Conservation (phyloP, 1,139 yeast genomes). For the Geotrichum cucujoidarum region DNA sequence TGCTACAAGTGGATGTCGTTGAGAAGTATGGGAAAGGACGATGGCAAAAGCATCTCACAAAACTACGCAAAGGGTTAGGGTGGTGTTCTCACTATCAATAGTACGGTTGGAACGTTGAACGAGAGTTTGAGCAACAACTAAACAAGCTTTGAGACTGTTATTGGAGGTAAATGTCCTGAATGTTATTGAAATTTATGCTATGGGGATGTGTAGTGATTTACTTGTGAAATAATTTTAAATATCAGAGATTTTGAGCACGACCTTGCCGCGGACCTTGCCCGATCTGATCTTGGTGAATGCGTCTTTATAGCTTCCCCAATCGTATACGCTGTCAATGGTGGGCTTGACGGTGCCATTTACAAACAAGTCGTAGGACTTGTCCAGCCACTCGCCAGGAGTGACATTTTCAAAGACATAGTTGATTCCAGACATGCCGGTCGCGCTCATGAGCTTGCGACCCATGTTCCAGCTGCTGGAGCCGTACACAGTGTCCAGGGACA, state of each 20-base stretch:
- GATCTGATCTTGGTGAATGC: slow-evolving; percentile 48
- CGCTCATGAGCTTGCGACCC: slow-evolving; percentile 30
- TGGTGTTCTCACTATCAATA: no score
- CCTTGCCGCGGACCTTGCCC: slow-evolving; percentile 58
- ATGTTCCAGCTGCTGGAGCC: slow-evolving; percentile 26
- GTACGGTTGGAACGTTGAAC: no score
- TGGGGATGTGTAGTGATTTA: background rate
- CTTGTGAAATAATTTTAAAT: no score
- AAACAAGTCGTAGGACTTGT: slow-evolving; percentile 38
- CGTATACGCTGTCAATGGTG: slow-evolving; percentile 50
- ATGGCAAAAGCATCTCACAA: no score
- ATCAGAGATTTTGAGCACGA: slow-evolving; percentile 37
- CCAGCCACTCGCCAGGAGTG: slow-evolving; percentile 29
- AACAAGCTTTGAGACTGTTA: no score
- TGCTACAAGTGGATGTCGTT: no score
- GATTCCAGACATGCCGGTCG: slow-evolving; percentile 32
- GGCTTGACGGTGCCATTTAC: slow-evolving; percentile 43
- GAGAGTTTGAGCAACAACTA: no score
- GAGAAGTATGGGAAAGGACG: no score
- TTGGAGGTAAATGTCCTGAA: background rate
- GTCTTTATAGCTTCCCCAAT: slow-evolving; percentile 45
- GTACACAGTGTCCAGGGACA: slow-evolving; percentile 25
- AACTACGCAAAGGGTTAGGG: no score
- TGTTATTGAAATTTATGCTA: background rate
- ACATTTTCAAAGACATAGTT: slow-evolving; percentile 31